Evolutionary conservation across 805 yeast genomes (phyloP), one percentile per base, ranked within the genome.

Genomic region (Wickerhamomyces hampshirensis): DNA sequence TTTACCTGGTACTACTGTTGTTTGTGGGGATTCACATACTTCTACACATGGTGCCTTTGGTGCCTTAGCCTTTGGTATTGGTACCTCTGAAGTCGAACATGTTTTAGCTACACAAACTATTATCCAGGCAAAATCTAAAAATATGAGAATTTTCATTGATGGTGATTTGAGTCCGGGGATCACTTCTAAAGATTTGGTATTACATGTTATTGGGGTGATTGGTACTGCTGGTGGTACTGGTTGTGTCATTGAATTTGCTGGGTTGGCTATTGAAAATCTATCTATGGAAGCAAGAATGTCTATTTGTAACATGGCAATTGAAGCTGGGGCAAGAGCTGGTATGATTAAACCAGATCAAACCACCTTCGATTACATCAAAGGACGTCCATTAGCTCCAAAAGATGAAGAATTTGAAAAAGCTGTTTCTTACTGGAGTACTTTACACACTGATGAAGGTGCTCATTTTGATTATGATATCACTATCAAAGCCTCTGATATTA

Each of bases 201-300:
- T 93, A 42, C 98, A 93, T 60, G 93, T 93, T 30, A 93, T 93
- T 56, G 96, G 97, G 51, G 79, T 80, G 35, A 93, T 93, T 57
- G 98, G 98, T 66, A 93, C 98, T 48, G 98, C 98, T 43, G 98
- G 98, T 66, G 98, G 98, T 68, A 93, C 98, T 40, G 98, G 98
- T 36, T 71, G 79, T 54, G 98, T 93, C 40, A 85, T 93, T 60
- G 98, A 93, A 68, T 93, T 91, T 65, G 93, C 95, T 33, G 98
- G 98, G 62, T 77, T 81, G 50, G 97, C 98, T 39, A 89, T 93
- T 53, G 86, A 84, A 63, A 77, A 73, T 45, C 73, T 93, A 44
- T 77, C 95, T 23, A 87, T 93, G 88, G 98, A 93, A 66, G 96
- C 98, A 9, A 78, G 98, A 66, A 93, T 93, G 98, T 88, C 98